A percentile compares a stretch with the other conserved stretches of the same genome.
phyloP scores from a whole-genome alignment of 2,329 filamentous ascomycete species.

The Fusarium vanettenii region DNA sequence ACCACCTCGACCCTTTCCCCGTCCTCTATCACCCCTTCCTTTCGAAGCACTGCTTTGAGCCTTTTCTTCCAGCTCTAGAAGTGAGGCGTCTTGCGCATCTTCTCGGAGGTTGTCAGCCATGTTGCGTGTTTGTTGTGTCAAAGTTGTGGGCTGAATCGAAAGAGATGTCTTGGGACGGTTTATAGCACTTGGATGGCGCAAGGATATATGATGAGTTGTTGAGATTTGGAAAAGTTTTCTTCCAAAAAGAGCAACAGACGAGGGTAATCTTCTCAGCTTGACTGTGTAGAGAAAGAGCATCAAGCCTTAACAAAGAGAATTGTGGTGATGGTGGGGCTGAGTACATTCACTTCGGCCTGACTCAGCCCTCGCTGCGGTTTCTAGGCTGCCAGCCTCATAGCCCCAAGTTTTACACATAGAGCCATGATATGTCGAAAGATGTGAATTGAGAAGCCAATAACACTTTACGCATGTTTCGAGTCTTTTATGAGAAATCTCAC shows the following conservation, averaged over 20 bases:
- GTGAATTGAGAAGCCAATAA: background rate
- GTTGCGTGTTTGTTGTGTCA: background rate
- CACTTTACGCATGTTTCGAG: background rate
- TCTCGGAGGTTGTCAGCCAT: conserved; percentile 30
- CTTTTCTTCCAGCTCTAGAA: conserved; percentile 40
- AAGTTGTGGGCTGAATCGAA: background rate
- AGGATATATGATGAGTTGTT: background rate
- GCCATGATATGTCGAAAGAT: background rate
- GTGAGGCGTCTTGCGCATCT: conserved; percentile 16
- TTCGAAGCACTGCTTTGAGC: conserved; percentile 35
- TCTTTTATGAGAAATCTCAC: background rate
- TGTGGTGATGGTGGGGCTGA: conserved; percentile 1
- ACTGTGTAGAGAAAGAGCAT: conserved; percentile 12
- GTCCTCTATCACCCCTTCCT: conserved; percentile 33
- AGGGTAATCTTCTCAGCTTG: background rate
- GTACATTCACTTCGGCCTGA: conserved; percentile 32
- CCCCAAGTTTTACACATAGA: background rate
- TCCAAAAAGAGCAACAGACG: background rate
- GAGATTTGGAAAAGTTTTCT: background rate
- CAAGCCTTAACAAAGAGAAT: background rate
- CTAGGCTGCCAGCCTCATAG: background rate
- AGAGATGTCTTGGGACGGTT: background rate
- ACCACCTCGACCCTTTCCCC: conserved; percentile 44
- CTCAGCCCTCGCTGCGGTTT: conserved; percentile 34
- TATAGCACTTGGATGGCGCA: background rate